Percentiles rank a stretch among this genome's conserved stretches.
These are phyloP conservation scores for Coffea humblotiana DNA, from an alignment of 305 asterid genomes.

Conservation along the genomic window DNA sequence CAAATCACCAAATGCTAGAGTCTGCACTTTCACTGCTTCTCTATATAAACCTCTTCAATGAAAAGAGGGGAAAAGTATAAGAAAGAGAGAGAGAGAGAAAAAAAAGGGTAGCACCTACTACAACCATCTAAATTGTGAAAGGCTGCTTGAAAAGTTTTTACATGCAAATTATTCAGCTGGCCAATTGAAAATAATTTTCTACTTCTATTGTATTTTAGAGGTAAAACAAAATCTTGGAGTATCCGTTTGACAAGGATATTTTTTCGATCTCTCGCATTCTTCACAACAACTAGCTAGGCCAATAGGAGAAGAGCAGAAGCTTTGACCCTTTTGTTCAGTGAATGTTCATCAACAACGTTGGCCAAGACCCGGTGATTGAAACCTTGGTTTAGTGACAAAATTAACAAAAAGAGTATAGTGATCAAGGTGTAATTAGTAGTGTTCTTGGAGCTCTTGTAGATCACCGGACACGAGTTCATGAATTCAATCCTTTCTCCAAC, in stretches of 20 bases:
- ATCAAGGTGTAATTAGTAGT: neutral
- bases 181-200: neutral
- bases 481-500: neutral
- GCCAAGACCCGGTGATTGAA: too few species aligned
- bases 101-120: too few species aligned
- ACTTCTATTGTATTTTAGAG: neutral
- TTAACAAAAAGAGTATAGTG: neutral
- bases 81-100: too few species aligned
- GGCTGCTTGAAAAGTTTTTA: neutral
- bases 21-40: neutral
- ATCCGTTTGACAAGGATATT: conserved; percentile 1
- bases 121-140: neutral
- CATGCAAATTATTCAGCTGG: neutral
- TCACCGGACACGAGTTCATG: neutral
- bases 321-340: too few species aligned
- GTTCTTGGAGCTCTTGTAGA: neutral
- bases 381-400: neutral
- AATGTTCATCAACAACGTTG: too few species aligned
- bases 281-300: neutral
- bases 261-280: neutral
- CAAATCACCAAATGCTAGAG: neutral
- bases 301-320: neutral
- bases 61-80: too few species aligned
- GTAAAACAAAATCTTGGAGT: neutral
- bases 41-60: neutral